Evolutionary conservation across 768 basidiomycete genomes (phyloP).

Genomic region (Naganishia onofrii): DNA sequence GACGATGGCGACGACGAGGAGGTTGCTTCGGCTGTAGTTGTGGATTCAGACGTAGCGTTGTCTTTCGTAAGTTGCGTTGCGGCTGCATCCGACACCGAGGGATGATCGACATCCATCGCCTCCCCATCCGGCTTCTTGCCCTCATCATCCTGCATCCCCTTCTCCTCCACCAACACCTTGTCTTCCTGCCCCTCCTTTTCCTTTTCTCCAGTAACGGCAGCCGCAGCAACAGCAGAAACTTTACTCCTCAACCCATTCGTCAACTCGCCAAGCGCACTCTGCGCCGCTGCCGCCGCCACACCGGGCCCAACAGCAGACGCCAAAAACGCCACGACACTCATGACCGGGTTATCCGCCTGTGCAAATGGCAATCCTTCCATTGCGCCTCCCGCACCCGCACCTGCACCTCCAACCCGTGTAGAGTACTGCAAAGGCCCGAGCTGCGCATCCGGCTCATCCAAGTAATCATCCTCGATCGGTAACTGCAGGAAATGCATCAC

Average conservation of each 20-base stretch:
- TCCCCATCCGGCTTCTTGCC: conserved; percentile 35
- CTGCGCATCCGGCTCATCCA: conserved; percentile 57
- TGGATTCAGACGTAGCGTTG: not conserved
- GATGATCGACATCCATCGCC: conserved; percentile 58
- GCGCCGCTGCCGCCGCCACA: conserved; percentile 90
- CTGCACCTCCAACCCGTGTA: conserved; percentile 39
- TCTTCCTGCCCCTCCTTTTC: conserved; percentile 34
- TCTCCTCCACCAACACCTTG: conserved; percentile 33
- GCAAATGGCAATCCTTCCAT: conserved; percentile 69
- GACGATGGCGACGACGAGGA: too few species aligned
- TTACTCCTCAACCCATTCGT: conserved; percentile 60
- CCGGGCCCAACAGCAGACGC: conserved; percentile 79
- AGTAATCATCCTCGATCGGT: conserved; percentile 93
- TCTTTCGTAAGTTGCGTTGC: conserved; percentile 26
- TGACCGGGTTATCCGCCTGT: conserved; percentile 93
- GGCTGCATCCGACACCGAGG: conserved; percentile 9
- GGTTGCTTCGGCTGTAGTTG: conserved; percentile 10
- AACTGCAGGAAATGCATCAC: conserved; percentile 91
- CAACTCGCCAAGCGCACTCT: conserved; percentile 78
- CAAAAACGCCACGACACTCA: conserved; percentile 97
- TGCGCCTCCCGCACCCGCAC: conserved; percentile 56
- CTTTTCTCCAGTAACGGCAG: too few species aligned
- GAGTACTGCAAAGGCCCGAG: conserved; percentile 47
- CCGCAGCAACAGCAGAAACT: too few species aligned
- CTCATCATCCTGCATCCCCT: conserved; percentile 18